Conservation (phyloP, 768 basidiomycete species). For the Lanmaoa rubissima region DNA sequence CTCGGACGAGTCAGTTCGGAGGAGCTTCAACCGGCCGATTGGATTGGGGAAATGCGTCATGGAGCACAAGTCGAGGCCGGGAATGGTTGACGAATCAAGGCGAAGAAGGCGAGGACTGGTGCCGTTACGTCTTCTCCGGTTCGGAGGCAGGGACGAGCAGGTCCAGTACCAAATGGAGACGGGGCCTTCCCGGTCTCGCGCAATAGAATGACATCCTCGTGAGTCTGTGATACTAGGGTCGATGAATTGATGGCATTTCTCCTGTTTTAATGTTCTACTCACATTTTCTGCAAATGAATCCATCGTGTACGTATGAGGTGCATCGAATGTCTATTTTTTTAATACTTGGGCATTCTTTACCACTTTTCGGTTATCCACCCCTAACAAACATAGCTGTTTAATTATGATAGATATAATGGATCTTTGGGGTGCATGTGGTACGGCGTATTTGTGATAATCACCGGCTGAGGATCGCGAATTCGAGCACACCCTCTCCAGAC, state of each 20-base stretch:
- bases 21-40: slow-evolving; percentile 1
- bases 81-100: slow-evolving; percentile 31
- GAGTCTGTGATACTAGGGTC: slow-evolving; percentile 3
- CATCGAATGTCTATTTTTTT: slow-evolving; percentile 3
- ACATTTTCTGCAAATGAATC: slow-evolving; percentile 9
- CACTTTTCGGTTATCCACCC: not conserved
- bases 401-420: slow-evolving; percentile 24
- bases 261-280: slow-evolving; percentile 2
- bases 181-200: slow-evolving; percentile 33
- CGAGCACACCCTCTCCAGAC: not conserved
- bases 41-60: slow-evolving; percentile 22
- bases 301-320: slow-evolving; percentile 15
- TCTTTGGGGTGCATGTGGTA: slow-evolving; percentile 1
- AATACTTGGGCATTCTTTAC: slow-evolving; percentile 7
- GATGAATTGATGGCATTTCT: not conserved
- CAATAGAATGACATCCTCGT: slow-evolving; percentile 30
- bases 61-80: slow-evolving; percentile 19
- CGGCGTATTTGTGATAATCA: not conserved
- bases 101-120: slow-evolving; percentile 29
- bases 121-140: slow-evolving; percentile 23
- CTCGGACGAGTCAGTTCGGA: slow-evolving; percentile 17
- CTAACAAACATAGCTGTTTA: slow-evolving; percentile 17
- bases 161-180: slow-evolving; percentile 28
- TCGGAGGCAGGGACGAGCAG: slow-evolving; percentile 15
- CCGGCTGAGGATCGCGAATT: not conserved